phyloP scores from a whole-genome alignment of 495 filamentous ascomycete species.

The Aspergillus affinis region DNA sequence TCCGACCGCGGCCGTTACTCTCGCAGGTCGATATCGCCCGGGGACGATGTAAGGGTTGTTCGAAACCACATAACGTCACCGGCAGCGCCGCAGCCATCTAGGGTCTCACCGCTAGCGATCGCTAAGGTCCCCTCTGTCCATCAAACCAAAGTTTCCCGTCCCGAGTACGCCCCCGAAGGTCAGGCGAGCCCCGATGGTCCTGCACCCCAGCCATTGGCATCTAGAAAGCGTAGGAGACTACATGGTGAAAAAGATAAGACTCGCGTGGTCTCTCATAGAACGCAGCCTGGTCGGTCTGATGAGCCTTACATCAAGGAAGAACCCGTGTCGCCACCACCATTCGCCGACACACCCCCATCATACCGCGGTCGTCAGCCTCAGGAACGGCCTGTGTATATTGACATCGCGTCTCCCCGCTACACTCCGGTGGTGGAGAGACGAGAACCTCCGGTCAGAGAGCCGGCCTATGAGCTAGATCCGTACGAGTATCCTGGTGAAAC shows the following conservation, averaged over 20 bases:
- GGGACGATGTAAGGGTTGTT: slow-evolving; percentile 47
- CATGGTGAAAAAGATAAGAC: slow-evolving; percentile 33
- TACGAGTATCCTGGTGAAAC: slow-evolving; percentile 43
- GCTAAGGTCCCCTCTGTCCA: slow-evolving; percentile 56
- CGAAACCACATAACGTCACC: slow-evolving; percentile 68
- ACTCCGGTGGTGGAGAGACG: slow-evolving; percentile 38
- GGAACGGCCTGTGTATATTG: slow-evolving; percentile 49
- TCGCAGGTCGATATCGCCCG: slow-evolving; percentile 27
- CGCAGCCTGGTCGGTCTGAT: slow-evolving; percentile 32
- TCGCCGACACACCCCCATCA: slow-evolving; percentile 52
- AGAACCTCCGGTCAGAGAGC: slow-evolving; percentile 30
- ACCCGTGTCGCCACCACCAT: slow-evolving; percentile 77
- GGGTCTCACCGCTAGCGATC: slow-evolving; percentile 73
- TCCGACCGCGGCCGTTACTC: slow-evolving; percentile 21
- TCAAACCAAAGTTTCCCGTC: slow-evolving; percentile 29
- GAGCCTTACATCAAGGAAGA: slow-evolving; percentile 80
- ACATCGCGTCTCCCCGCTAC: slow-evolving; percentile 48
- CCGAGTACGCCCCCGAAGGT: slow-evolving; percentile 26
- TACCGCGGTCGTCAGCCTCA: slow-evolving; percentile 43
- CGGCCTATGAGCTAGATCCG: slow-evolving; percentile 36
- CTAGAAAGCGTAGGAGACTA: slow-evolving; percentile 51
- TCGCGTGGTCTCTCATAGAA: slow-evolving; percentile 30
- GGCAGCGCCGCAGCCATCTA: slow-evolving; percentile 76
- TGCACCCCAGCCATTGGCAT: slow-evolving; percentile 30
- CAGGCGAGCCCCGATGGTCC: slow-evolving; percentile 39